Base-by-base conservation (phyloP, 1,284 basidiomycete genomes). In the Fomitopsis schrenkii region DNA sequence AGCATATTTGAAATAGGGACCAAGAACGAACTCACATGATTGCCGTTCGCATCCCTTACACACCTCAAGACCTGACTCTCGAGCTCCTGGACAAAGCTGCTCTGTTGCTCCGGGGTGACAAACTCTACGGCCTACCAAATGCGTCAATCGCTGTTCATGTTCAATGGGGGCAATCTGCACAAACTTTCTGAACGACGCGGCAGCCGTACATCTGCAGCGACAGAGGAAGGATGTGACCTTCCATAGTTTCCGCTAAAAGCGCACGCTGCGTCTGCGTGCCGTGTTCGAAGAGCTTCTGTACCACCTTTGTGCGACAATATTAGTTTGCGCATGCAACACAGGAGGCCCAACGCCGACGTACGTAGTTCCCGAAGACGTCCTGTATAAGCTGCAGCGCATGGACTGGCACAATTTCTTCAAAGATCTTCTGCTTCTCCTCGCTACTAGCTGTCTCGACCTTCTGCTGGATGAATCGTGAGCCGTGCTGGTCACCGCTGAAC, bases 341-440 rank as follows among this genome's bases (percentile, higher is more conserved):
- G 59, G 40, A 46, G 7, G 62, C 61, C 22, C 35, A 30, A 28
- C 19, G 2, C 38, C 63, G 26, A 76, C 86, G 67, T 69, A 93
- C 88, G 78, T 98, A 99, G 80, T 99, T 99, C 62, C 97, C 97
- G 73, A 98, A 99, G 46, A 98, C 94, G 71, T 98, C 95, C 66
- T 91, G 91, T 71, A 97, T 93, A 59, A 99, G 82, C 64, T 88
- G 84, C 55, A 94, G 76, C 2, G 90, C 83, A 70, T 89, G 87
- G 50, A 81, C 74, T 12, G 95, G 93, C 48, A 94, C 82, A 65
- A 98, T 91, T 77, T 99, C 97, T 59, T 93, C 88, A 67, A 97
- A 98, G n/a, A 98, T 81, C 40, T 78, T 75, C 66, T 93, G 86
- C 71, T 88, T 90, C 67, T 94, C 93, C 65, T 94, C 92, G 46